Evolutionary conservation across 2,329 filamentous ascomycete genomes (phyloP).

Genomic region (Colletotrichum australisinense): DNA sequence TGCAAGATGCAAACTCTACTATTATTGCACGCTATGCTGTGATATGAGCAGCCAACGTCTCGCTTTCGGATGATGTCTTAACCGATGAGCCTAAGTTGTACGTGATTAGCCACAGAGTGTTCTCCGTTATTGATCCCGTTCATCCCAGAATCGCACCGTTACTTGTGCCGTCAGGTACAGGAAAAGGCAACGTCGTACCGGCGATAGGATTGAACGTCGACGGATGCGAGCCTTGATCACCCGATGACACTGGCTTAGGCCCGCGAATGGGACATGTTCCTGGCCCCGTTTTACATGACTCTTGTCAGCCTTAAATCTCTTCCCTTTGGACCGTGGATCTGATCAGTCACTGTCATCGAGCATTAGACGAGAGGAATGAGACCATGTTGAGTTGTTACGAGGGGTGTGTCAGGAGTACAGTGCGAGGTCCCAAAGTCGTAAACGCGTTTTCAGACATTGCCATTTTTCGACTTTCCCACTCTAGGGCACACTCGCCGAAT

Average conservation of each 20-base stretch:
- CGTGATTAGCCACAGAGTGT: neutral
- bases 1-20: constrained; percentile 2
- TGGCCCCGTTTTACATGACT: neutral
- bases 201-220: neutral
- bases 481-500: too few species aligned
- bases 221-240: neutral
- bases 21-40: neutral
- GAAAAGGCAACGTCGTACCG: neutral
- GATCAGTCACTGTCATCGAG: neutral
- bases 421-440: neutral
- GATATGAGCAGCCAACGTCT: neutral
- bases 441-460: neutral
- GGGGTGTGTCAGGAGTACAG: neutral
- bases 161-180: neutral
- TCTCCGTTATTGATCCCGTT: neutral
- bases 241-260: neutral
- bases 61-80: neutral
- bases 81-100: neutral
- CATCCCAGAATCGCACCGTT: neutral
- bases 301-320: neutral
- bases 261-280: neutral
- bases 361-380: neutral
- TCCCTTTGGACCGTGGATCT: neutral
- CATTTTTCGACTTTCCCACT: neutral
- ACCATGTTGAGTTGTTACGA: neutral